phyloP scores from a whole-genome alignment of 2,329 filamentous ascomycete genomes.

The Lecanicillium sp. region DNA sequence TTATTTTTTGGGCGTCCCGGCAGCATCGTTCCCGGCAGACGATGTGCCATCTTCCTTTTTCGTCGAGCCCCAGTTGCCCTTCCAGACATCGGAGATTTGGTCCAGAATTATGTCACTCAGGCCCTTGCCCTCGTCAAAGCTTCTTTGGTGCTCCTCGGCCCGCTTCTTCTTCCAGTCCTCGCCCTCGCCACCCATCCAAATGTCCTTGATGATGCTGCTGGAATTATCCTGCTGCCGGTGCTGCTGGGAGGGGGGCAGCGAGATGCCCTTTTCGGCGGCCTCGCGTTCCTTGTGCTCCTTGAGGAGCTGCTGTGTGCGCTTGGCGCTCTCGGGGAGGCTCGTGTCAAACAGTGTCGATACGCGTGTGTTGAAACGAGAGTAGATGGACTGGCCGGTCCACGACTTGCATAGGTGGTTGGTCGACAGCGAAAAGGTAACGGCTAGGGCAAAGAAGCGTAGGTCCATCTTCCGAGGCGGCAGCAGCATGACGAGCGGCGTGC shows the following conservation, averaged over 20 bases:
- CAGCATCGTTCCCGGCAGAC: conserved; percentile 14
- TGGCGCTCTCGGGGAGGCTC: conserved; percentile 52
- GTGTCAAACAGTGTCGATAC: conserved; percentile 40
- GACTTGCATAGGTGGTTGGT: conserved; percentile 51
- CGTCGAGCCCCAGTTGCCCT: conserved; percentile 29
- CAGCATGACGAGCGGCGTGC: conserved; percentile 42
- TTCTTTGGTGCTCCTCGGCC: conserved; percentile 44
- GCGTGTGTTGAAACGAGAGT: conserved; percentile 40
- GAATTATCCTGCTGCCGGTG: conserved; percentile 27
- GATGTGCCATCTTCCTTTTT: conserved; percentile 23
- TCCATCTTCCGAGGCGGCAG: conserved; percentile 48
- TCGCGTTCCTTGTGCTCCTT: conserved; percentile 39
- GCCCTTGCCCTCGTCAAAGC: conserved; percentile 49
- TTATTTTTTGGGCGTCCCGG: conserved; percentile 20
- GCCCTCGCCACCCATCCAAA: conserved; percentile 56
- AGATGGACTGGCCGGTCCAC: conserved; percentile 50
- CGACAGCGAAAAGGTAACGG: conserved; percentile 44
- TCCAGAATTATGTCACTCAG: conserved; percentile 51
- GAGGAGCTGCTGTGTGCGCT: conserved; percentile 40
- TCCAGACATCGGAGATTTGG: conserved; percentile 50
- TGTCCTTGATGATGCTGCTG: conserved; percentile 33
- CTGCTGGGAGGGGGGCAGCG: conserved; percentile 18
- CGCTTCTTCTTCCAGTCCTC: conserved; percentile 50
- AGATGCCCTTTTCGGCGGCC: conserved; percentile 21
- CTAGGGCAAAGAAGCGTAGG: conserved; percentile 45